Percentiles rank a stretch among this genome's conserved stretches.
These are phyloP conservation scores for Amphibolis antarctica DNA, from an alignment of 106 monocot species.

Conservation along the genomic window DNA sequence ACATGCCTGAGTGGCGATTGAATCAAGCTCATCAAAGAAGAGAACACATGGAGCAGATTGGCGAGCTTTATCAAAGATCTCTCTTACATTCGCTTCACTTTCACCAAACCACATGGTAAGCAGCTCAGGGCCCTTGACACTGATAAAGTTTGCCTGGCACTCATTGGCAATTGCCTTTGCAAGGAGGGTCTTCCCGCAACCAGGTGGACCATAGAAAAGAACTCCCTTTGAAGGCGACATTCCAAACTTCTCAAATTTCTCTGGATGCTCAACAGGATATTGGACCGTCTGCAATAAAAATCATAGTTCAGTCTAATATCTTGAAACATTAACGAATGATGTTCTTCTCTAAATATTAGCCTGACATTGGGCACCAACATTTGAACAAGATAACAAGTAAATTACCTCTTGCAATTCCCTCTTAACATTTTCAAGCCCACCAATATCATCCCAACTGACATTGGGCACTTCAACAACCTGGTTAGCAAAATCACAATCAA, in stretches of 20 bases:
- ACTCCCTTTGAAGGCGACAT: constrained; percentile 30
- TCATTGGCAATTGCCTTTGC: constrained; percentile 27
- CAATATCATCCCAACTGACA: constrained; percentile 18
- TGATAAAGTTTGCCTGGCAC: constrained; percentile 27
- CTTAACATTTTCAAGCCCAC: constrained; percentile 19
- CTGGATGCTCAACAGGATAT: constrained; percentile 25
- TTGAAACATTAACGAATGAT: too few relatives aligned
- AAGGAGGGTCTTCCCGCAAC: constrained; percentile 22
- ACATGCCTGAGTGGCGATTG: constrained; percentile 23
- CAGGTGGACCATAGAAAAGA: constrained; percentile 24
- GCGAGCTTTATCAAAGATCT: constrained; percentile 26
- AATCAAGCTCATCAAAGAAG: constrained; percentile 26
- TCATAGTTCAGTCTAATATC: too few relatives aligned
- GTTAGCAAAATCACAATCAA: background rate
- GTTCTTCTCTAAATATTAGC: too few relatives aligned
- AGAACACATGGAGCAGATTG: constrained; percentile 26
- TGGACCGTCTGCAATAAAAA: constrained; percentile 16
- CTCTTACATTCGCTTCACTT: constrained; percentile 24
- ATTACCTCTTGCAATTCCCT: constrained; percentile 20
- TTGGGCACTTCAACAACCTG: constrained; percentile 25
- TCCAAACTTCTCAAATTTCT: constrained; percentile 31
- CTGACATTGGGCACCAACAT: too few relatives aligned
- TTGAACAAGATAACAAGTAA: too few relatives aligned
- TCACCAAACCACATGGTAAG: constrained; percentile 27
- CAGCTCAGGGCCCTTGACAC: constrained; percentile 25